Conservation (phyloP, 805 yeast species). For the Spathaspora hagerdaliae region DNA sequence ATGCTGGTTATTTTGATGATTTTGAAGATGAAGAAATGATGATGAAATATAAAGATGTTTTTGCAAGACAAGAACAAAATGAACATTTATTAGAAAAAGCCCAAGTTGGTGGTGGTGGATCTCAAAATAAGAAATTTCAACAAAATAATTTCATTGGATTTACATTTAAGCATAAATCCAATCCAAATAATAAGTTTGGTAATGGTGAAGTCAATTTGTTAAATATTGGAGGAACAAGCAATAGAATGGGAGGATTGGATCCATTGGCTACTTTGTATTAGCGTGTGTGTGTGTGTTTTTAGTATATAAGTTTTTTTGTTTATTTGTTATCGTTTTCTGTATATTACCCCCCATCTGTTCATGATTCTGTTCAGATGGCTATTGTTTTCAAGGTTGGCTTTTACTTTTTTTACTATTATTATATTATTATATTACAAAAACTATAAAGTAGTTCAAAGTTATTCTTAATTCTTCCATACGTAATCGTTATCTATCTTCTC, state of each 20-base stretch:
- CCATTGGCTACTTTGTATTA: slow-evolving; percentile 43
- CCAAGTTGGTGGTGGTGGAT: slow-evolving; percentile 21
- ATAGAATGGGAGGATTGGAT: slow-evolving; percentile 26
- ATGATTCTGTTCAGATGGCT: background rate
- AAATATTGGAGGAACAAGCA: slow-evolving; percentile 13
- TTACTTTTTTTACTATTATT: background rate
- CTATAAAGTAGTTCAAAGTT: too few species aligned
- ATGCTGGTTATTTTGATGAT: slow-evolving; percentile 98
- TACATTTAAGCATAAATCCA: slow-evolving; percentile 82
- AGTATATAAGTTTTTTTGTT: background rate
- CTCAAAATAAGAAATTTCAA: slow-evolving; percentile 31
- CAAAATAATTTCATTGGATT: slow-evolving; percentile 78
- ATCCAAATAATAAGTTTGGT: slow-evolving; percentile 48
- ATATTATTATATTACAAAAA: background rate
- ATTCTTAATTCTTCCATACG: slow-evolving; percentile 44
- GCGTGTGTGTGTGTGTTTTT: slow-evolving; percentile 3
- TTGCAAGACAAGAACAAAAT: slow-evolving; percentile 83
- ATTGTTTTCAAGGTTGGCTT: background rate
- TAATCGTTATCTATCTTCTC: slow-evolving; percentile 50
- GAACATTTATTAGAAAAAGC: slow-evolving; percentile 72
- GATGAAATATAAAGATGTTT: slow-evolving; percentile 96
- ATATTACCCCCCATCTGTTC: background rate
- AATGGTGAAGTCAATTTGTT: slow-evolving; percentile 35
- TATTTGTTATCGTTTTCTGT: background rate
- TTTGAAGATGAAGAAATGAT: slow-evolving; percentile 93